Evolutionary conservation across 140 eudicot genomes (phyloP).

Genomic region (Bidens hawaiensis): DNA sequence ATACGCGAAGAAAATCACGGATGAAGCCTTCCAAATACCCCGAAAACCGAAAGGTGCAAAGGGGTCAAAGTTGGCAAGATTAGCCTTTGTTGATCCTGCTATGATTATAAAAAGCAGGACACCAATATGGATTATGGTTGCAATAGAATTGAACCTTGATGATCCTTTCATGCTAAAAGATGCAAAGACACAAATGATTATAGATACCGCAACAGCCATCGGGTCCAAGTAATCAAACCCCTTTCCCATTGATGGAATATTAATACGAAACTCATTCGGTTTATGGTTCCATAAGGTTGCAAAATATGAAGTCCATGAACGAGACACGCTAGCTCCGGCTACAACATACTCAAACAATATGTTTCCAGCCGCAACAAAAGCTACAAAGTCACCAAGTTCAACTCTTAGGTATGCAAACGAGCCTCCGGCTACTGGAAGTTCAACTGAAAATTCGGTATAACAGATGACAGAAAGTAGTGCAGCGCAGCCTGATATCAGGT

Average conservation of each 20-base stretch:
- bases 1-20: conserved; percentile 45
- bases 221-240: conserved; percentile 57
- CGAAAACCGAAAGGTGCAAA: conserved; percentile 45
- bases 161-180: conserved; percentile 45
- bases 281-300: conserved; percentile 46
- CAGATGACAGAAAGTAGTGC: conserved; percentile 61
- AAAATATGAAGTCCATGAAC: conserved; percentile 61
- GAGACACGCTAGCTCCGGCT: conserved; percentile 50
- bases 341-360: conserved; percentile 50
- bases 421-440: conserved; percentile 72
- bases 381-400: conserved; percentile 53
- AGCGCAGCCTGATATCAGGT: conserved; percentile 47
- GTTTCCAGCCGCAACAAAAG: conserved; percentile 59
- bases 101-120: conserved; percentile 48
- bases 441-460: conserved; percentile 61
- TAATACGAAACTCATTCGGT: conserved; percentile 40
- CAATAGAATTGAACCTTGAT: conserved; percentile 47
- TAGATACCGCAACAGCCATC: conserved; percentile 36
- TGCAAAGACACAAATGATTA: conserved; percentile 31
- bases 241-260: conserved; percentile 22
- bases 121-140: conserved; percentile 44
- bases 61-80: conserved; percentile 32
- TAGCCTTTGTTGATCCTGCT: conserved; percentile 41
- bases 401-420: conserved; percentile 55
- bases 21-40: conserved; percentile 42